Conservation (phyloP, 2,329 filamentous ascomycete genomes). For the Herpotrichia juniperi region DNA sequence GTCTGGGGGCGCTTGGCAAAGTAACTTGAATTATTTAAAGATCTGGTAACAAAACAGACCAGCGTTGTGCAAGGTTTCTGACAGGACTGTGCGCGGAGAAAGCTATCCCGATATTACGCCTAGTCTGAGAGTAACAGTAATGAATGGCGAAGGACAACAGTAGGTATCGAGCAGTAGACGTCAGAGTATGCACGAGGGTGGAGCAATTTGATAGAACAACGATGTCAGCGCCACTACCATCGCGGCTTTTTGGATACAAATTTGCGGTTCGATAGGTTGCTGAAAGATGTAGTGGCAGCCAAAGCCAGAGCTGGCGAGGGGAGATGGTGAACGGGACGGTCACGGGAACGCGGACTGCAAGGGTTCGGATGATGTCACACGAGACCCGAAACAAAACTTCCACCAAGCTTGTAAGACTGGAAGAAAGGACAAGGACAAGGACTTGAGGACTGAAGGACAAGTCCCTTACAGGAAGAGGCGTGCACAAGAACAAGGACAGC, state of each 20-base stretch:
- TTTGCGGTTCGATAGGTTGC: neutral
- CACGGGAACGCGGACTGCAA: slow-evolving; percentile 19
- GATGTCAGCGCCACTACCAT: slow-evolving; percentile 22
- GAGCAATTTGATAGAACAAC: slow-evolving; percentile 7
- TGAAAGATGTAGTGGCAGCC: neutral
- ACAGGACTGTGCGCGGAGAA: slow-evolving; percentile 6
- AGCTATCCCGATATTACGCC: neutral
- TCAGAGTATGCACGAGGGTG: slow-evolving; percentile 14
- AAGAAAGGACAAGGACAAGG: neutral
- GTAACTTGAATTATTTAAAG: slow-evolving; percentile 11
- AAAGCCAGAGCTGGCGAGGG: neutral
- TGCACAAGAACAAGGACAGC: slow-evolving; percentile 7
- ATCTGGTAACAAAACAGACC: neutral
- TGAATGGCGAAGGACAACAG: slow-evolving; percentile 4
- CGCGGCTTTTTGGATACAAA: slow-evolving; percentile 5
- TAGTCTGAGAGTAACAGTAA: slow-evolving; percentile 4
- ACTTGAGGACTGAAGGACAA: neutral
- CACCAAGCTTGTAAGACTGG: neutral
- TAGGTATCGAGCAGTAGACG: slow-evolving; percentile 8
- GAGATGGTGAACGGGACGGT: slow-evolving; percentile 12
- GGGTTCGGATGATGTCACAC: slow-evolving; percentile 7
- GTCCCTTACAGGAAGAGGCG: neutral
- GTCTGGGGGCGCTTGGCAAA: slow-evolving; percentile 18
- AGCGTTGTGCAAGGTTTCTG: slow-evolving; percentile 1
- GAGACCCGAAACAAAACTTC: neutral